These are phyloP conservation scores for Podospora conica DNA, from an alignment of 495 filamentous ascomycete species.

Conservation along the genomic window DNA sequence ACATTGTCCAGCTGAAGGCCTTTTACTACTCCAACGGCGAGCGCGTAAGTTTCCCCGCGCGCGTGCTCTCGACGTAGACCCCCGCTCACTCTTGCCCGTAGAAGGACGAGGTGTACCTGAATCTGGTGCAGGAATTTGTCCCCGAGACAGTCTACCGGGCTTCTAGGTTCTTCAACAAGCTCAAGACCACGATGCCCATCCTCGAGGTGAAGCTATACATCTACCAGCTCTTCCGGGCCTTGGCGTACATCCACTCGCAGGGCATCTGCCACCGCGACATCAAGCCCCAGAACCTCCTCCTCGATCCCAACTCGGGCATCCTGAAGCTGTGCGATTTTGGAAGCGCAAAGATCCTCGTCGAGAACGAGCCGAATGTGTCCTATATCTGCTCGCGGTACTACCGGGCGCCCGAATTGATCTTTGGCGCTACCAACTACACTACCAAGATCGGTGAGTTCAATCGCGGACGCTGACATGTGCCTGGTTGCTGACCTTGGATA, in stretches of 20 bases:
- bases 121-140: slow-evolving; percentile 95
- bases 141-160: slow-evolving; percentile 97
- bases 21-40: slow-evolving; percentile 99
- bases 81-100: slow-evolving; percentile 34
- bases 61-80: not conserved
- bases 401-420: slow-evolving; percentile 95
- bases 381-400: slow-evolving; percentile 99
- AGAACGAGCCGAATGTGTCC: slow-evolving; percentile 98
- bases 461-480: not conserved
- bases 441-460: slow-evolving; percentile 90
- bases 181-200: slow-evolving; percentile 99
- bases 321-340: slow-evolving; percentile 99
- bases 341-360: slow-evolving; percentile 96
- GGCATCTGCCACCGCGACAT: slow-evolving; percentile 99
- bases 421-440: slow-evolving; percentile 98
- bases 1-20: slow-evolving; percentile 97
- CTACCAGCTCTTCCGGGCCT: slow-evolving; percentile 96
- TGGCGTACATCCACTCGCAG: slow-evolving; percentile 98
- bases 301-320: slow-evolving; percentile 84
- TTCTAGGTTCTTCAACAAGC: slow-evolving; percentile 98
- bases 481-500: slow-evolving; percentile 33
- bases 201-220: slow-evolving; percentile 99
- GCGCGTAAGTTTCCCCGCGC: slow-evolving; percentile 55
- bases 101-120: slow-evolving; percentile 99
- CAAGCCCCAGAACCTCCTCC: slow-evolving; percentile 95